These are phyloP conservation scores for Kuraishia ogatae DNA, from an alignment of 805 yeast species.

Conservation along the genomic window DNA sequence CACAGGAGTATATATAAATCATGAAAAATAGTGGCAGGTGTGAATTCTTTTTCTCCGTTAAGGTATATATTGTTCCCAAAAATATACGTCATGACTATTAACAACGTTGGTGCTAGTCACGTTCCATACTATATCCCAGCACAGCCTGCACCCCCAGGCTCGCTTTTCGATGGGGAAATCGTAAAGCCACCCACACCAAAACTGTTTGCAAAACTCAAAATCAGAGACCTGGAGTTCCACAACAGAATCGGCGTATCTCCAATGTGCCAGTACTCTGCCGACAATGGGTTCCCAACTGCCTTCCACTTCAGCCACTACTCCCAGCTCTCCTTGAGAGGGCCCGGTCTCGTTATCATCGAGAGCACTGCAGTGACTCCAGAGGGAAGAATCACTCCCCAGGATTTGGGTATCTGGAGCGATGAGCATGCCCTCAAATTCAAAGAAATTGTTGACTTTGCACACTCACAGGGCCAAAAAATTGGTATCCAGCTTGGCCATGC, in stretches of 20 bases:
- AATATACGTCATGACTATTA: background rate
- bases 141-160: background rate
- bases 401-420: constrained; percentile 37
- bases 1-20: background rate
- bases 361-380: constrained; percentile 17
- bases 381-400: constrained; percentile 15
- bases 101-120: background rate
- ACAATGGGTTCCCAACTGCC: constrained; percentile 30
- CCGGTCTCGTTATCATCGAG: constrained; percentile 40
- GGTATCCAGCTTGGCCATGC: constrained; percentile 46
- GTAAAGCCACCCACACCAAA: constrained; percentile 9
- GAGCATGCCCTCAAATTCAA: constrained; percentile 44
- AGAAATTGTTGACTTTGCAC: constrained; percentile 38
- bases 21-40: too few species aligned
- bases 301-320: constrained; percentile 45
- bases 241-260: constrained; percentile 28
- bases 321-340: constrained; percentile 35
- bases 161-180: background rate
- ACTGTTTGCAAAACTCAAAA: constrained; percentile 21
- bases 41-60: too few species aligned
- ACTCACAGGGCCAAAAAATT: constrained; percentile 35
- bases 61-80: too few species aligned
- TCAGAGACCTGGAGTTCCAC: constrained; percentile 16
- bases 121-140: background rate
- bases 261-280: constrained; percentile 40